Evolutionary conservation across 768 basidiomycete genomes (phyloP), one percentile per base, ranked within the genome.

Genomic region (Termitomyces sp.): DNA sequence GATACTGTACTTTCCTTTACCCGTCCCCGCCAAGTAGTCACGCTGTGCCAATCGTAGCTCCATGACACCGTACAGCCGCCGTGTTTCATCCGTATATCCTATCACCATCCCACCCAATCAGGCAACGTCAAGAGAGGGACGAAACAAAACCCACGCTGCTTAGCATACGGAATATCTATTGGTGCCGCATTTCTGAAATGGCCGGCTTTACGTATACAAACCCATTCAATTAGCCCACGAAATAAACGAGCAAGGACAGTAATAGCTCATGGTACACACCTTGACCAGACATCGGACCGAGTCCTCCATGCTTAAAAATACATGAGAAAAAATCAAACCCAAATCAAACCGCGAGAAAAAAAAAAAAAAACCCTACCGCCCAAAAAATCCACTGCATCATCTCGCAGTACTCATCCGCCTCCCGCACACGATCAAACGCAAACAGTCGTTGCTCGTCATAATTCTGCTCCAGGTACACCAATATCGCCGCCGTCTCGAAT

Each of bases 311-410:
- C 63, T 62, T 35, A 3, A 5, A 21, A 6, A 11, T 6, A 10
- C 23, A 19, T 43, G 19, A 48, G 10, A 33, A 33, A 33, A 33
- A 33, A 33, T 1, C 31, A 26, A 12, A 26, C 10, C 31, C 60
- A 4, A 4, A 30, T 60, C 49, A 4, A 31, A 9, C 30, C 43
- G 19, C 7, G 23, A 45, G 9, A 10, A 33, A 33, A 33, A 11
- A 33, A 33, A 11, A 33, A 5, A 31, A 26, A 12, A 26, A 6
- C 31, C 60, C 23, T 23, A 23, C 63, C 49, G 71, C 71, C 65
- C 78, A 81, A 60, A 79, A 74, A 37, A 81, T 73, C 80, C 77
- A 81, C 62, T 75, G 76, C 50, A 77, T 46, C 53, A 72, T 70
- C 63, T 78, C 75, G 40, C 68, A 70, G 31, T 69, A 66, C n/a